A percentile compares a stretch with the other conserved stretches of the same genome.
Conservation (phyloP, 2,329 filamentous ascomycete species). For the Gnomoniopsis smithogilvyi region DNA sequence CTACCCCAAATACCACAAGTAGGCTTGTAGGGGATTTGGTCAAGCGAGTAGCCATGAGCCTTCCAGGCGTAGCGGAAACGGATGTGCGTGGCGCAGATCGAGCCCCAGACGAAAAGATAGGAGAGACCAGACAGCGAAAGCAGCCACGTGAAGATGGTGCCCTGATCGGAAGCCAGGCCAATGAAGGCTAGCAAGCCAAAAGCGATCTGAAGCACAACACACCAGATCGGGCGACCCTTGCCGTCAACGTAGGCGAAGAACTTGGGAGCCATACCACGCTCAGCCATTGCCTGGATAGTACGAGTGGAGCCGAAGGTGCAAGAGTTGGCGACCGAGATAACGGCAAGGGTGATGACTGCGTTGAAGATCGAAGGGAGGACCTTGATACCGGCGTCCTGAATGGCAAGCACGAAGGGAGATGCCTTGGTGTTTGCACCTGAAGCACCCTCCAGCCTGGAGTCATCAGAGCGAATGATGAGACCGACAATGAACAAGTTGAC, state of each 20-base stretch:
- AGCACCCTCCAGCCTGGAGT: slow-evolving; percentile 36
- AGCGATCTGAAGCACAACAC: slow-evolving; percentile 48
- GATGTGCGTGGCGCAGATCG: slow-evolving; percentile 62
- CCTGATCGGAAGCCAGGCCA: slow-evolving; percentile 39
- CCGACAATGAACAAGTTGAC: slow-evolving; percentile 49
- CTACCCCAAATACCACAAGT: slow-evolving; percentile 62
- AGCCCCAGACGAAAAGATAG: slow-evolving; percentile 74
- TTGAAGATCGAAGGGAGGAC: slow-evolving; percentile 52
- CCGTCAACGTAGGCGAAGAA: slow-evolving; percentile 60
- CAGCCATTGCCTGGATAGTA: slow-evolving; percentile 48
- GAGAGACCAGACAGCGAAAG: slow-evolving; percentile 69
- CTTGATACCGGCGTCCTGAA: slow-evolving; percentile 46
- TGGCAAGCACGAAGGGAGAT: slow-evolving; percentile 51
- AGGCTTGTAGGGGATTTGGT: slow-evolving; percentile 46
- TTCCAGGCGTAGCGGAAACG: slow-evolving; percentile 63
- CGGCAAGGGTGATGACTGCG: slow-evolving; percentile 48
- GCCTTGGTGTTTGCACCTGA: slow-evolving; percentile 39
- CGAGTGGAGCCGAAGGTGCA: slow-evolving; percentile 49
- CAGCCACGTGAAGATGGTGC: slow-evolving; percentile 59
- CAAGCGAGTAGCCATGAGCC: slow-evolving; percentile 50
- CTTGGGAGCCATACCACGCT: slow-evolving; percentile 49
- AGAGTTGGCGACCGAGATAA: slow-evolving; percentile 50
- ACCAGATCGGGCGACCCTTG: slow-evolving; percentile 55
- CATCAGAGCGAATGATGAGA: slow-evolving; percentile 43
- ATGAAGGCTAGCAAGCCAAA: slow-evolving; percentile 61